These are phyloP conservation scores for Gentiana dahurica DNA, from an alignment of 257 asterid genomes.

Conservation along the genomic window DNA sequence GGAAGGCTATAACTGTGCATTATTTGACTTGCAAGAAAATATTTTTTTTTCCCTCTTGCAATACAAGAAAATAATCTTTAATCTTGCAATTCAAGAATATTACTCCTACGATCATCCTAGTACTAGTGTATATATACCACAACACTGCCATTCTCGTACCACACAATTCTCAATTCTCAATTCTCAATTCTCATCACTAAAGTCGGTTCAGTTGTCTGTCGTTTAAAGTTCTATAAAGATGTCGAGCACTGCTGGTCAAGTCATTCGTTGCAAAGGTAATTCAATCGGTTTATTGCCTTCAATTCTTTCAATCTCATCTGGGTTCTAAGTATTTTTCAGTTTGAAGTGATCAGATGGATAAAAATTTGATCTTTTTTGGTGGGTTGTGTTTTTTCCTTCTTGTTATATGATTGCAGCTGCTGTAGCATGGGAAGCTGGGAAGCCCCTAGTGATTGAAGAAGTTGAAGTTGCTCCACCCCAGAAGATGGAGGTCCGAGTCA, in stretches of 20 bases:
- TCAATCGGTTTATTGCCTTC: not conserved
- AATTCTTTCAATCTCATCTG: not conserved
- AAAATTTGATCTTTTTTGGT: not conserved
- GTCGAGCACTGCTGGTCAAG: slow-evolving; percentile 46
- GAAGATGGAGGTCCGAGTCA: slow-evolving; percentile 74
- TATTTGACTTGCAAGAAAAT: not conserved
- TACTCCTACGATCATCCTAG: too few relatives aligned
- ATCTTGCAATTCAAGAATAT: too few relatives aligned
- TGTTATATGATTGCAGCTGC: slow-evolving; percentile 41
- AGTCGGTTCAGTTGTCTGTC: not conserved
- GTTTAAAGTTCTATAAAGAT: slow-evolving; percentile 9
- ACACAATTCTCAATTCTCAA: not conserved
- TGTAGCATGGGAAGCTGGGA: slow-evolving; percentile 86
- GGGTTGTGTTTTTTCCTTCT: not conserved
- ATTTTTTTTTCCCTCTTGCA: too few relatives aligned
- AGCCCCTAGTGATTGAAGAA: slow-evolving; percentile 82
- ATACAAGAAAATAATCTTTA: too few relatives aligned
- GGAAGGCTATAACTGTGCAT: too few relatives aligned
- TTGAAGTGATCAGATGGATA: not conserved
- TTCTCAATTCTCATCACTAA: not conserved
- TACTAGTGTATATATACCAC: not conserved
- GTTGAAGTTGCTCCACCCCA: slow-evolving; percentile 97
- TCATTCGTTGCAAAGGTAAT: slow-evolving; percentile 62
- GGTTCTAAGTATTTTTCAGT: not conserved
- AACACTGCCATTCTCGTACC: too few relatives aligned